Percentiles rank a stretch among this genome's conserved stretches.
Evolutionary conservation across 148 eudicot genomes (phyloP).

Genomic region (Beta vulgaris): DNA sequence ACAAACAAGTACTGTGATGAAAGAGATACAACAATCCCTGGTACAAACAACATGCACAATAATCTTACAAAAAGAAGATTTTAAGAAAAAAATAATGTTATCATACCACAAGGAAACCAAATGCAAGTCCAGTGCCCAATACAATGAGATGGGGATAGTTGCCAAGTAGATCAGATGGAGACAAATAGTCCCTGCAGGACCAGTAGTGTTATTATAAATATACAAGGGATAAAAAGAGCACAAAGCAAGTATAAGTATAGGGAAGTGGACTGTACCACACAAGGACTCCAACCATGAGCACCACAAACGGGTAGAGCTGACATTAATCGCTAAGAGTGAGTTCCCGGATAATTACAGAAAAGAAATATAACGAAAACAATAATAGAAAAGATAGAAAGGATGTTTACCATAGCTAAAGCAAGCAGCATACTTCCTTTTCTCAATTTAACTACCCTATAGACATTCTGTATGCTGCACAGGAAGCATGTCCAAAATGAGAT

Average conservation of each 20-base stretch:
- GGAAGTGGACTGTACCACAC: slow-evolving; percentile 51
- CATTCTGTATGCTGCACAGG: slow-evolving; percentile 69
- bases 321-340: slow-evolving; percentile 16
- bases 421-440: slow-evolving; percentile 80
- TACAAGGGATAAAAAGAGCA: slow-evolving; percentile 8
- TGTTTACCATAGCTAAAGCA: slow-evolving; percentile 91
- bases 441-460: slow-evolving; percentile 58
- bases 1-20: neutral
- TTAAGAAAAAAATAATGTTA: neutral
- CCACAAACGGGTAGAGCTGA: slow-evolving; percentile 84
- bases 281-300: slow-evolving; percentile 74
- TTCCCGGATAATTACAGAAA: neutral
- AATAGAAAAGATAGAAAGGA: neutral
- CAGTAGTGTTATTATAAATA: slow-evolving; percentile 6
- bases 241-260: slow-evolving; percentile 7
- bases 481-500: slow-evolving; percentile 19
- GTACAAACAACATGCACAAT: neutral
- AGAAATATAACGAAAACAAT: neutral
- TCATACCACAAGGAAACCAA: slow-evolving; percentile 40
- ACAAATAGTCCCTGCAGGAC: slow-evolving; percentile 75
- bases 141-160: slow-evolving; percentile 78
- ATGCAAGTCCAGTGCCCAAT: slow-evolving; percentile 85
- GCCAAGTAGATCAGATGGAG: slow-evolving; percentile 60
- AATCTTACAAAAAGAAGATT: neutral
- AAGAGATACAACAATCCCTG: neutral